Evolutionary conservation across 2,329 filamentous ascomycete species (phyloP), one percentile per base, ranked within the genome.

Genomic region (Clarireedia paspali): DNA sequence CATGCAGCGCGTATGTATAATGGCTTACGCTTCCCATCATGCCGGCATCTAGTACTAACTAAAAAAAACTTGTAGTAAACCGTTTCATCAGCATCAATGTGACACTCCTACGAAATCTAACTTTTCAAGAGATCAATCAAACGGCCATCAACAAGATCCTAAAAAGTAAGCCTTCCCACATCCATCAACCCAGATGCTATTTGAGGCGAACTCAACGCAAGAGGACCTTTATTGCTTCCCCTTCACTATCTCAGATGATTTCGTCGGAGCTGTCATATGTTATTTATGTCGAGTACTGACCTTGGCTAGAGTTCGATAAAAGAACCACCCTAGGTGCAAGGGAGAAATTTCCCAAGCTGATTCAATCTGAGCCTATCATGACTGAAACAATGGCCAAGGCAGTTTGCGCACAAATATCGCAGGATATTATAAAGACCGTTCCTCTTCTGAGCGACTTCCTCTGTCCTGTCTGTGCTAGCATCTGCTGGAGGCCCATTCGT

Each of bases 401-500:
- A 56, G 79, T 94, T 47, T 91, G 88, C 67, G 82, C 85, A 23
- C 81, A 88, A 63, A 81, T 95, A 59, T 85, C 85, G 1, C 79
- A 82, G 34, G 82, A 90, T 58, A 77, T 95, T 3, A 77, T 95
- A 17, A 79, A 80, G 10, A 76, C 87, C 46, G 85, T 95, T 6
- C 90, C 90, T 0, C 88, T 91, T 64, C 71, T 94, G n/a, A 85
- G 90, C 66, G 90, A 95, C 71, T 92, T 91, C 71, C 76, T 84
- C 7, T 95, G 89, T 64, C 89, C 89, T 1, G 83, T 94, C 58
- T 94, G 90, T 72, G 85, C 86, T 63, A 81, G 80, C 45, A 82
- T 95, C 57, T 83, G 86, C n/a, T 94, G 87, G 76, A 82, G 88
- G 63, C 90, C 90, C 0, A 82, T 95, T n/a, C 81, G 84, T 24